Evolutionary conservation across 1,139 yeast genomes (phyloP).

Genomic region (Neolecta irregularis): DNA sequence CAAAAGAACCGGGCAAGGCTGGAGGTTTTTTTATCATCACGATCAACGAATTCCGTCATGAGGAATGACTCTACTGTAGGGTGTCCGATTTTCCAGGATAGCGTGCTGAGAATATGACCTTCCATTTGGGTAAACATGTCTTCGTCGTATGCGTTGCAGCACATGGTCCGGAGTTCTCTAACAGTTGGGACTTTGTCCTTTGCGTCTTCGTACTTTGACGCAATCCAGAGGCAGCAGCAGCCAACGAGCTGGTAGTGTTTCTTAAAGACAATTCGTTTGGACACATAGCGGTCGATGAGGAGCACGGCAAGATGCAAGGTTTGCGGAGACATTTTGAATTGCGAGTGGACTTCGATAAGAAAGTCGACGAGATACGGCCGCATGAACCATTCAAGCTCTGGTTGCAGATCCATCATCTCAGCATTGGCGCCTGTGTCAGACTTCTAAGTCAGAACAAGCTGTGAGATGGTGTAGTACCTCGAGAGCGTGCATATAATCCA

Average conservation of each 20-base stretch:
- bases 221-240: slow-evolving; percentile 87
- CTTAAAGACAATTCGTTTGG: slow-evolving; percentile 78
- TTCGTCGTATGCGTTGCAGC: slow-evolving; percentile 72
- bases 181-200: slow-evolving; percentile 72
- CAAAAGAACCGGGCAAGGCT: slow-evolving; percentile 46
- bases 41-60: slow-evolving; percentile 19
- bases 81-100: slow-evolving; percentile 65
- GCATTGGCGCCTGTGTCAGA: slow-evolving; percentile 33
- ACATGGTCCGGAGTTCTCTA: slow-evolving; percentile 59
- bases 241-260: slow-evolving; percentile 88
- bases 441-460: not conserved
- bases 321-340: slow-evolving; percentile 59
- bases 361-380: slow-evolving; percentile 77
- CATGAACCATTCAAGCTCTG: slow-evolving; percentile 87
- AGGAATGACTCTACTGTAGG: slow-evolving; percentile 30
- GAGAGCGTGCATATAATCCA: slow-evolving; percentile 24
- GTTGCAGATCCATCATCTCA: slow-evolving; percentile 73
- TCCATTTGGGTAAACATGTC: slow-evolving; percentile 94
- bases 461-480: slow-evolving; percentile 18
- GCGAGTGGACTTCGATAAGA: slow-evolving; percentile 62
- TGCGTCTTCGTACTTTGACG: slow-evolving; percentile 83
- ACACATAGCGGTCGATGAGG: slow-evolving; percentile 79
- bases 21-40: slow-evolving; percentile 22
- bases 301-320: slow-evolving; percentile 68
- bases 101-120: slow-evolving; percentile 65